Conservation (phyloP, 2,329 filamentous ascomycete genomes). For the Cladosporium sp. region DNA sequence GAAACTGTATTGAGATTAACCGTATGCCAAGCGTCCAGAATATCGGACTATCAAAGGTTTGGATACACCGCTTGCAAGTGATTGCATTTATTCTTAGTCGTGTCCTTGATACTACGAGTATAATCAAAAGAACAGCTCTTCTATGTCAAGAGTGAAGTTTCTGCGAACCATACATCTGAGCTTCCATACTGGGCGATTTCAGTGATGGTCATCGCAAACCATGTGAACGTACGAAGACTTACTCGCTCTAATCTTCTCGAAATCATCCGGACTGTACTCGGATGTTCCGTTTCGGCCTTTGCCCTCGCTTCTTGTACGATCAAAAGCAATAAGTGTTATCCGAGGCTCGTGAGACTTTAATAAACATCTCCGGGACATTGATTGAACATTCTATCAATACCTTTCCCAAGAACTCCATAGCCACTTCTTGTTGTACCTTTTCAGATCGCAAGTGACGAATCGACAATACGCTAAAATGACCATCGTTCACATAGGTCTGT, state of each 20-base stretch:
- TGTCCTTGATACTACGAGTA: background rate
- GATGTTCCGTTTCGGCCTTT: background rate
- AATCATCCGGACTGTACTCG: background rate
- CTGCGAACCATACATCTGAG: background rate
- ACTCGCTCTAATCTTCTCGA: background rate
- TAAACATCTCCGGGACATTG: background rate
- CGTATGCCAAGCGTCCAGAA: background rate
- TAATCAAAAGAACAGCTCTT: background rate
- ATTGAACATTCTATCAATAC: background rate
- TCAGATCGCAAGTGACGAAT: background rate
- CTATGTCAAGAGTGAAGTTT: background rate
- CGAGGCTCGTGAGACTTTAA: background rate
- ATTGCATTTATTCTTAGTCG: background rate
- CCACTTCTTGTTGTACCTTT: background rate
- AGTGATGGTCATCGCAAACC: background rate
- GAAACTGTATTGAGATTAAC: background rate
- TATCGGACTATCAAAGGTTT: background rate
- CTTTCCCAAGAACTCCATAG: background rate
- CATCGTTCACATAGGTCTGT: constrained; percentile 7
- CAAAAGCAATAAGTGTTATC: background rate
- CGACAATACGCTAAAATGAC: background rate
- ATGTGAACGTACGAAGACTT: background rate
- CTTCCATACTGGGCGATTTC: background rate
- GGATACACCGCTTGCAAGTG: background rate
- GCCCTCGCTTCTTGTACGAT: background rate